Conservation (phyloP, 257 asterid genomes). For the Dorcoceras hygrometricum region DNA sequence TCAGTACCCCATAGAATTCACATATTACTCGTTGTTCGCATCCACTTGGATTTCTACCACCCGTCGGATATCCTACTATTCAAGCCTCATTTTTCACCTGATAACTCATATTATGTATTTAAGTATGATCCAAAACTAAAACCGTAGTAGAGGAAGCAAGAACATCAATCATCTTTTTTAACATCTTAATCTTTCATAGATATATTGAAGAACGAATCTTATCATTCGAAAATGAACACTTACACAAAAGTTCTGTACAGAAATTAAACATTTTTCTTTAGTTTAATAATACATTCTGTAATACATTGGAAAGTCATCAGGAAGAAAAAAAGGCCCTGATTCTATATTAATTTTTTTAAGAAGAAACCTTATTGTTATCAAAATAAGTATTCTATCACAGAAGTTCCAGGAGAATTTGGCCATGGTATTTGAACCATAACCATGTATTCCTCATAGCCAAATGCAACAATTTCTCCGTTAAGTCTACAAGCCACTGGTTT, state of each 20-base stretch:
- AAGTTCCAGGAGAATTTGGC: slow-evolving; percentile 21
- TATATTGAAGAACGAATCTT: too few species aligned
- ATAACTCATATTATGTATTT: background rate
- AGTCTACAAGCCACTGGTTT: slow-evolving; percentile 26
- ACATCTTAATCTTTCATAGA: background rate
- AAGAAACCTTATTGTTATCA: slow-evolving; percentile 1
- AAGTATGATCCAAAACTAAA: background rate
- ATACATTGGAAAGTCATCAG: background rate
- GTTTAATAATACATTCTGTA: background rate
- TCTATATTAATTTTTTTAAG: too few species aligned
- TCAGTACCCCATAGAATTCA: too few species aligned
- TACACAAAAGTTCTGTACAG: background rate
- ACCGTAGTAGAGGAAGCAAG: background rate
- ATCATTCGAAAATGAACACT: background rate
- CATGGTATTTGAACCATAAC: slow-evolving; percentile 30
- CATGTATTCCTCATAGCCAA: slow-evolving; percentile 28
- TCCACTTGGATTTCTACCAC: background rate
- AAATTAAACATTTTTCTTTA: background rate
- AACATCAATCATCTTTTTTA: background rate
- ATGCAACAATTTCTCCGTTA: slow-evolving; percentile 20
- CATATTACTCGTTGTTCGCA: background rate
- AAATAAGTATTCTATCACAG: slow-evolving; percentile 25
- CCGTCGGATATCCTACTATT: background rate
- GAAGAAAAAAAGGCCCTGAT: background rate
- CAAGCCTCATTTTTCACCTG: background rate